Base-by-base conservation (phyloP, 1,139 yeast genomes). In the Kodamaea anthophila region DNA sequence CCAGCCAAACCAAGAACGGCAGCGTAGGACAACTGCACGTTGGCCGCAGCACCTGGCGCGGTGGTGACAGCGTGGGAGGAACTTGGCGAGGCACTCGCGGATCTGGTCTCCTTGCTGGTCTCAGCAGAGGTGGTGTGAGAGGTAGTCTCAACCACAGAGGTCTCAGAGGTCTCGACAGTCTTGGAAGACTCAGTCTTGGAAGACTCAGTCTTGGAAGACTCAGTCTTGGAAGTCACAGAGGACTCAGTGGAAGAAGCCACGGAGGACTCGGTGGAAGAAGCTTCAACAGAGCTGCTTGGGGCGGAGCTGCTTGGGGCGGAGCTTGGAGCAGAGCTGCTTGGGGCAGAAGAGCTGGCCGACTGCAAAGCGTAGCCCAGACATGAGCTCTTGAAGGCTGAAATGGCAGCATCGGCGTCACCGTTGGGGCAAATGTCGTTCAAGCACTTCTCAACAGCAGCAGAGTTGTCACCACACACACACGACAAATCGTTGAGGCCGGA, bases 381-480 rank as follows among this genome's bases (percentile, higher is more conserved):
- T 13, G 76, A 50, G 39, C 55, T 42, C 53, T 71, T 52, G 55
- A 83, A 81, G 16, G 79, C 69, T 26, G 62, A 39, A 44, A 60
- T 59, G 36, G 94, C 94, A 34, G 67, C 55, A 32, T 59, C 73
- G 24, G 77, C 64, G 32, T 65, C 59, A 40, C 69, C 79, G 42
- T 62, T 53, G 40, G 93, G 91, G 65, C 95, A 85, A 38, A 64
- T 67, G 35, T 62, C 51, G 34, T 69, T 58, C 58, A 85, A 66
- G 64, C 94, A 84, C 32, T 58, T 41, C 51, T 75, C 59, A 44
- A 83, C 60, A 23, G 69, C 60, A 35, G 56, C 38, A 38, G 66
- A 58, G 43, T 78, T 72, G 33, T 60, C 59, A 25, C 69, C 58
- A 58, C 91, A 80, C 45, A 82, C 61, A 65, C 94, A 84, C 31